Evolutionary conservation across 495 filamentous ascomycete genomes (phyloP).

Genomic region (Ramalina peruviana): DNA sequence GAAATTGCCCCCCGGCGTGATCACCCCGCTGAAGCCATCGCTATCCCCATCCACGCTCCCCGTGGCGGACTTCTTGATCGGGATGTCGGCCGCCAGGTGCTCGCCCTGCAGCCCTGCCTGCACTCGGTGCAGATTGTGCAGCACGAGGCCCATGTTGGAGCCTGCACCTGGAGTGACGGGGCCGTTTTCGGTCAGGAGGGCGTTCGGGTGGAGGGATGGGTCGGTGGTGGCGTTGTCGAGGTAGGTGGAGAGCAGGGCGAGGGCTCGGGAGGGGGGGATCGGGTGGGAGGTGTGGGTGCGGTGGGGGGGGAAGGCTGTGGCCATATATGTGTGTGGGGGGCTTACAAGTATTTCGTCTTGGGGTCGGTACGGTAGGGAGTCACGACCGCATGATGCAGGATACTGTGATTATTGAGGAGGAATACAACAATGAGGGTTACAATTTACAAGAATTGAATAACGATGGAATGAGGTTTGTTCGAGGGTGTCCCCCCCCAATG

Average conservation of each 20-base stretch:
- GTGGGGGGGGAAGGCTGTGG: slow-evolving; percentile 27
- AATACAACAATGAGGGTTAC: not conserved
- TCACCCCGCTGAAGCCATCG: not conserved
- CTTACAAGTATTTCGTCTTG: not conserved
- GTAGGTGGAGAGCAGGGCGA: slow-evolving; percentile 43
- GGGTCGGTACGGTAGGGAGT: not conserved
- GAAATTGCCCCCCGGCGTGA: no score
- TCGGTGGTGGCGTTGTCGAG: slow-evolving; percentile 37
- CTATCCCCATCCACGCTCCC: not conserved
- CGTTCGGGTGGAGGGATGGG: slow-evolving; percentile 54
- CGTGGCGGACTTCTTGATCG: slow-evolving; percentile 22
- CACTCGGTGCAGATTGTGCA: slow-evolving; percentile 53
- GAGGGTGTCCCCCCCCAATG: no score
- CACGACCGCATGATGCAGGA: not conserved
- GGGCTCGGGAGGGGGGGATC: slow-evolving; percentile 38
- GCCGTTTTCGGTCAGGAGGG: slow-evolving; percentile 45
- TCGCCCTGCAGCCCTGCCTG: slow-evolving; percentile 51
- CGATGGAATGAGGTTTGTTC: not conserved
- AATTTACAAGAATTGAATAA: not conserved
- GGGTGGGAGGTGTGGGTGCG: slow-evolving; percentile 31
- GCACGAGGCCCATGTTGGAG: slow-evolving; percentile 37
- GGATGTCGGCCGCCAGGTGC: slow-evolving; percentile 34
- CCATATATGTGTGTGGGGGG: not conserved
- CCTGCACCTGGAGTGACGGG: slow-evolving; percentile 40
- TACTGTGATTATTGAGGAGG: not conserved